Conservation (phyloP, 164 flowering plant genomes). For the Taxillus chinensis region DNA sequence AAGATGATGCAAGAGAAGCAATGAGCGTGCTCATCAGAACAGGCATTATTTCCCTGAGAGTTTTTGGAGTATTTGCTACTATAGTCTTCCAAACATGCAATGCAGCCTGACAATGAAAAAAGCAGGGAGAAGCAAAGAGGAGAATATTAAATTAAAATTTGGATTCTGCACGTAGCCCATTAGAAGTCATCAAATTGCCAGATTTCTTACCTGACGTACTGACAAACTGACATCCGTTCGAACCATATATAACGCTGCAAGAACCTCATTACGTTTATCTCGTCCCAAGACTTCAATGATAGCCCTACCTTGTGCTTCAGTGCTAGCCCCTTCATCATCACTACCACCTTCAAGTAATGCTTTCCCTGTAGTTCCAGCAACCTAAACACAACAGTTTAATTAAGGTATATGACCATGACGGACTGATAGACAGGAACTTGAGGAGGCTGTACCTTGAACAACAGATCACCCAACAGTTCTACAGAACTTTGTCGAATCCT, state of each 20-base stretch:
- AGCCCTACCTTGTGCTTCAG: slow-evolving; percentile 99
- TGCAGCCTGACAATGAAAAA: slow-evolving; percentile 61
- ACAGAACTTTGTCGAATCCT: slow-evolving; percentile 99
- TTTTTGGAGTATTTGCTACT: slow-evolving; percentile 96
- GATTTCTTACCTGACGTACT: slow-evolving; percentile 76
- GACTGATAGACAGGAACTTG: background rate
- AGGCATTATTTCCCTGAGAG: slow-evolving; percentile 96
- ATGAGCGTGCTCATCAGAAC: slow-evolving; percentile 90
- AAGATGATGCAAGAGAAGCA: slow-evolving; percentile 86
- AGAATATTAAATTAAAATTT: background rate
- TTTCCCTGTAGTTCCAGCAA: slow-evolving; percentile 99
- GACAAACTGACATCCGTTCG: slow-evolving; percentile 91
- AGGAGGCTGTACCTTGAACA: slow-evolving; percentile 63
- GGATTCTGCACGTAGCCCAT: background rate
- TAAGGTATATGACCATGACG: no score
- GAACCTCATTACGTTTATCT: slow-evolving; percentile 94
- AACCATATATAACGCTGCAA: slow-evolving; percentile 99
- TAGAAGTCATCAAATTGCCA: background rate
- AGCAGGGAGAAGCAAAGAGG: background rate
- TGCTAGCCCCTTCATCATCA: slow-evolving; percentile 99
- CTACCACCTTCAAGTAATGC: slow-evolving; percentile 99
- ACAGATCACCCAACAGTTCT: slow-evolving; percentile 87
- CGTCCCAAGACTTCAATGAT: slow-evolving; percentile 92
- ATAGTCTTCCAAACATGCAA: slow-evolving; percentile 99
- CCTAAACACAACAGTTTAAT: slow-evolving; percentile 28